Evolutionary conservation across 2,329 filamentous ascomycete species (phyloP).

Genomic region (Aspergillus brunneoviolaceus): DNA sequence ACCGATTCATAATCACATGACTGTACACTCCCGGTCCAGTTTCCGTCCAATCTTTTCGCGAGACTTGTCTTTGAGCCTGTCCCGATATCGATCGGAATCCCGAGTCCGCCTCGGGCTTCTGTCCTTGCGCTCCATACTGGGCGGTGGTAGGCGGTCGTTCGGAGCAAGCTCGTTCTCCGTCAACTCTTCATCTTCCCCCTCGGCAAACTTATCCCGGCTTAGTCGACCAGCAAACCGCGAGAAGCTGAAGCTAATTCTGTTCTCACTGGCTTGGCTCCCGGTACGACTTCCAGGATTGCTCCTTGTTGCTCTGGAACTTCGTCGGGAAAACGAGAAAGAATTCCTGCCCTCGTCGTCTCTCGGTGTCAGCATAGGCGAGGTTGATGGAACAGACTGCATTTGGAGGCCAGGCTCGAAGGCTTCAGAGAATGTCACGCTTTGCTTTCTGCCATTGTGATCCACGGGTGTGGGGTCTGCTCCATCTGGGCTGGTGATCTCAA

Average conservation of each 20-base stretch:
- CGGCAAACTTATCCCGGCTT: conserved; percentile 32
- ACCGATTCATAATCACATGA: conserved; percentile 35
- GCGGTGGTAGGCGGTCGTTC: conserved; percentile 16
- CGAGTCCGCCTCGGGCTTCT: conserved; percentile 24
- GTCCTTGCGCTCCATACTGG: conserved; percentile 24
- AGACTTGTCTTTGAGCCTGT: conserved; percentile 34
- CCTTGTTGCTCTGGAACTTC: conserved; percentile 29
- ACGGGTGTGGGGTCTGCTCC: conserved; percentile 20
- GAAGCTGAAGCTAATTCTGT: conserved; percentile 35
- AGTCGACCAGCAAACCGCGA: conserved; percentile 35
- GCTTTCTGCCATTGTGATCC: conserved; percentile 21
- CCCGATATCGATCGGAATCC: conserved; percentile 23
- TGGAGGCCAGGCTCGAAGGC: conserved; percentile 17
- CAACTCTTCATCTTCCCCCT: conserved; percentile 30
- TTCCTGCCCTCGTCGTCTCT: conserved; percentile 24
- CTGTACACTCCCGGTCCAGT: conserved; percentile 45
- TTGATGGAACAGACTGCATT: conserved; percentile 25
- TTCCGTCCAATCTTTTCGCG: conserved; percentile 37
- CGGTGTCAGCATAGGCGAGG: conserved; percentile 25
- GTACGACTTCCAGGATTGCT: conserved; percentile 38
- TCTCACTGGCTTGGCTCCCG: conserved; percentile 38
- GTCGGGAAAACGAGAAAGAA: conserved; percentile 29
- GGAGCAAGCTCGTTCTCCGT: conserved; percentile 23
- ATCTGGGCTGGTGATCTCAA: conserved; percentile 37
- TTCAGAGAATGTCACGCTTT: conserved; percentile 32